Evolutionary conservation across 345 rosid species (phyloP), one percentile per base, ranked within the genome.

Genomic region (Melaleuca quinquenervia): DNA sequence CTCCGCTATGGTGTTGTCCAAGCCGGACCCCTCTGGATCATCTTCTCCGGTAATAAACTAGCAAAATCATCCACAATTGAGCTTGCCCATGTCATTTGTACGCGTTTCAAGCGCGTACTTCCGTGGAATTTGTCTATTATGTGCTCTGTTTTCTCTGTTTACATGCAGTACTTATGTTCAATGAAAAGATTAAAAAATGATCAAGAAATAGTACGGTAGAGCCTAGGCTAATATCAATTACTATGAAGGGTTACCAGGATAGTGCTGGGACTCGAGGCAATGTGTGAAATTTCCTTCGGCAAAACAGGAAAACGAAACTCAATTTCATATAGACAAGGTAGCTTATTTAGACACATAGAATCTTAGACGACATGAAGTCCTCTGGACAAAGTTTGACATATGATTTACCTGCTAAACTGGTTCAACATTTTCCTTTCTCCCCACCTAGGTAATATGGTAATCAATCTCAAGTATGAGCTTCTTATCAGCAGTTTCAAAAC

Each of bases 1-100:
- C 87, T 87, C 74, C 89, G 87, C 14, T 85, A 85, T 15, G 89
- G 87, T 24, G 87, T 85, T n/a, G 55, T 85, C 85, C 89, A 85
- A 82, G 50, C 83, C 53, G 83, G 85, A 26, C 89, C 89, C 45
- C 87, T 87, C 82, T 87, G 89, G 89, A 87, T 87, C 52, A 50
- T 87, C 51, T 87, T 87, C 85, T 84, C 88, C 7, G 83, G 85
- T 70, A 52, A 18, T 56, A 16, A 21, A 76, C 76, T 24, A 54
- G 50, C 11, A 62, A 70, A 18, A 41, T 22, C 52, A 45, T 50
- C 54, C 52, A 49, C 84, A 82, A 27, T 0, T 22, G 24, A 50
- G 41, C 14, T 27, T 29, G 4, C 84, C 7, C 22, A n/a, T 82
- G 45, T 24, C 84, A 82, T 53, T 15, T 29, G 16, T 5, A n/a